Conservation (phyloP, 2,329 filamentous ascomycete genomes). For the Biscogniauxia sp. region DNA sequence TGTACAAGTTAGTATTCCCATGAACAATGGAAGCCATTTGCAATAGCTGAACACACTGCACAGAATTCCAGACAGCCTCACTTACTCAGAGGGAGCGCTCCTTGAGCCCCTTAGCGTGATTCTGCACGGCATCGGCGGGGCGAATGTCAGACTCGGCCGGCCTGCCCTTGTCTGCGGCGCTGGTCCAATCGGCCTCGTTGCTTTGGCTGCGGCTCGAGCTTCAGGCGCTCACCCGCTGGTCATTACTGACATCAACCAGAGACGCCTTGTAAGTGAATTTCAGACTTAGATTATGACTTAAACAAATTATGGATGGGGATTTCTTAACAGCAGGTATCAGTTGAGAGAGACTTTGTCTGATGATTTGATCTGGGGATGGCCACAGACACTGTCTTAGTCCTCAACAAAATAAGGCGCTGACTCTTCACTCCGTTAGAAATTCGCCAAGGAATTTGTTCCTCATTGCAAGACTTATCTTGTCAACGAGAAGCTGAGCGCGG, state of each 20-base stretch:
- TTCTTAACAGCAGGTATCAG: neutral
- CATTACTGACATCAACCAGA: constrained; percentile 60
- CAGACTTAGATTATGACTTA: neutral
- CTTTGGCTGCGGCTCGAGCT: constrained; percentile 55
- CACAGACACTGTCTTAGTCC: too few species aligned
- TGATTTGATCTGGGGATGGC: neutral
- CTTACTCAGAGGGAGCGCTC: constrained; percentile 58
- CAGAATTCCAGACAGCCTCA: constrained; percentile 52
- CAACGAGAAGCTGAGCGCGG: constrained; percentile 40
- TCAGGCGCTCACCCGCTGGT: constrained; percentile 63
- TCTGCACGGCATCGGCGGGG: constrained; percentile 56
- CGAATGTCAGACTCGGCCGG: constrained; percentile 52
- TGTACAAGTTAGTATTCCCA: constrained; percentile 43
- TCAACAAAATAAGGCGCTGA: neutral
- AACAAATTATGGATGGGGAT: neutral
- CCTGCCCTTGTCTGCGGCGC: constrained; percentile 59
- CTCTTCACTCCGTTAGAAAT: constrained; percentile 33
- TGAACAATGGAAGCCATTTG: neutral
- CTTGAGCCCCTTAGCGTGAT: constrained; percentile 64
- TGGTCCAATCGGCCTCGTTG: constrained; percentile 61
- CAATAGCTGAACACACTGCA: constrained; percentile 7
- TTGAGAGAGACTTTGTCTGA: neutral
- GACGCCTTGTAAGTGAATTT: constrained; percentile 39
- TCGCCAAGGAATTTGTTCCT: constrained; percentile 58
- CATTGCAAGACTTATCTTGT: constrained; percentile 53